Conservation (phyloP, 768 basidiomycete genomes). For the Fomitopsis pulvina region DNA sequence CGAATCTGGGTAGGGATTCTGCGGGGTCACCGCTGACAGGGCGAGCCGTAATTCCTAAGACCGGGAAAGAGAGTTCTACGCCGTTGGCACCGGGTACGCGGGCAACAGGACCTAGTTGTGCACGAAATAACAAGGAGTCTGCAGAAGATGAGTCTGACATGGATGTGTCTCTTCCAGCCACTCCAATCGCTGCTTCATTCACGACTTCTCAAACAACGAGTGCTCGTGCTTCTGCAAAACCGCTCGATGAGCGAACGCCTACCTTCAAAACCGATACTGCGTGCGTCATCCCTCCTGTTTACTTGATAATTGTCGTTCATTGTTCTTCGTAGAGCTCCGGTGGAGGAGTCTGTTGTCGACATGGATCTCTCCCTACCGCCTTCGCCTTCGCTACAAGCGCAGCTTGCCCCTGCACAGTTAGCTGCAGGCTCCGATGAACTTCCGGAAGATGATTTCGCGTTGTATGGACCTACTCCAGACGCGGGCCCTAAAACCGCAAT, state of each 20-base stretch:
- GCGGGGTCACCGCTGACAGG: too few relatives aligned
- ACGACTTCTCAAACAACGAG: background rate
- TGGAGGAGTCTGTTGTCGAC: background rate
- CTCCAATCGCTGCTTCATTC: background rate
- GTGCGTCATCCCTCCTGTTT: background rate
- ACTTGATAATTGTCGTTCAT: background rate
- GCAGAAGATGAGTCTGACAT: constrained; percentile 6
- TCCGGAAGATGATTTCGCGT: too few relatives aligned
- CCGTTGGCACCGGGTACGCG: too few relatives aligned
- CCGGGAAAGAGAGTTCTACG: too few relatives aligned
- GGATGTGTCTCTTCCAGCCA: constrained; percentile 5
- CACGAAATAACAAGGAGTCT: background rate
- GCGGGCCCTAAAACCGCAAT: too few relatives aligned
- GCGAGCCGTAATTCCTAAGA: too few relatives aligned
- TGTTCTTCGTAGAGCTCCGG: background rate
- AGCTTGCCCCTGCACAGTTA: background rate
- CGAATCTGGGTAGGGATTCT: too few relatives aligned
- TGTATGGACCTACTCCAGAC: too few relatives aligned
- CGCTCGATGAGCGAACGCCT: too few relatives aligned
- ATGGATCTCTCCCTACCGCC: background rate
- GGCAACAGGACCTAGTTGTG: too few relatives aligned
- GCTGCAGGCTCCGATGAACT: background rate
- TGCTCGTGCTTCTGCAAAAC: too few relatives aligned
- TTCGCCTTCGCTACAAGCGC: background rate
- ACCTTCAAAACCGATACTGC: too few relatives aligned